Evolutionary conservation across 768 basidiomycete species (phyloP).

Genomic region (Calocybe indica): DNA sequence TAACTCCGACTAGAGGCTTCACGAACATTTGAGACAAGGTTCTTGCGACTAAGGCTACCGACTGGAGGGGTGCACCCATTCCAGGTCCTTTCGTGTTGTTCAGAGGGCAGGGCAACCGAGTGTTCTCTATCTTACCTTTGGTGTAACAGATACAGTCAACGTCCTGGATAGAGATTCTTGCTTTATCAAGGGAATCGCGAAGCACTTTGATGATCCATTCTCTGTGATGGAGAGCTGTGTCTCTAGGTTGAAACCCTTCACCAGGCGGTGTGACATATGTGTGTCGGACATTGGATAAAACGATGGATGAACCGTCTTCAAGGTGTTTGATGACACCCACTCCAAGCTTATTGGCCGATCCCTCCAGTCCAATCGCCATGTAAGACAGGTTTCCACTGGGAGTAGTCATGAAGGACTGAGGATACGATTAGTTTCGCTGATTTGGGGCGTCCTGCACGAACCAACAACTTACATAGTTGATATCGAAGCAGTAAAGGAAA

Average conservation of each 20-base stretch:
- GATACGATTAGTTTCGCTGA: no score
- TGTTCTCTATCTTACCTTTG: conserved; percentile 59
- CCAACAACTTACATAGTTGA: no score
- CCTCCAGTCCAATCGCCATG: conserved; percentile 94
- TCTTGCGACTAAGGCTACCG: conserved; percentile 89
- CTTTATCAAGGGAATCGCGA: conserved; percentile 64
- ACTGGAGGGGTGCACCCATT: conserved; percentile 96
- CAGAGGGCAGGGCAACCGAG: neutral
- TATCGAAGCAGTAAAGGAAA: no score
- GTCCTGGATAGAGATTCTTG: conserved; percentile 65
- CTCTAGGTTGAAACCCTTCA: conserved; percentile 93
- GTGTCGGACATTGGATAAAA: conserved; percentile 90
- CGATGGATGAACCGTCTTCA: conserved; percentile 62
- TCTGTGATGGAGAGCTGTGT: conserved; percentile 94
- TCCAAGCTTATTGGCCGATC: conserved; percentile 96
- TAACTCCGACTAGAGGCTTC: conserved; percentile 96
- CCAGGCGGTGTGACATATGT: conserved; percentile 99
- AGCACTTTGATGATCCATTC: conserved; percentile 87
- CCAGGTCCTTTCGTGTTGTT: conserved; percentile 70
- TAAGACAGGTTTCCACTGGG: conserved; percentile 50
- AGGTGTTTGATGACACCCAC: conserved; percentile 87
- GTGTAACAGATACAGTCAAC: conserved; percentile 96
- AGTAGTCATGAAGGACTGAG: conserved; percentile 1
- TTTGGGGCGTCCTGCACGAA: no score
- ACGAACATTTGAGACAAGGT: conserved; percentile 82